Conservation (phyloP, 352 stramenopile species). For the Phytophthora aleatoria region DNA sequence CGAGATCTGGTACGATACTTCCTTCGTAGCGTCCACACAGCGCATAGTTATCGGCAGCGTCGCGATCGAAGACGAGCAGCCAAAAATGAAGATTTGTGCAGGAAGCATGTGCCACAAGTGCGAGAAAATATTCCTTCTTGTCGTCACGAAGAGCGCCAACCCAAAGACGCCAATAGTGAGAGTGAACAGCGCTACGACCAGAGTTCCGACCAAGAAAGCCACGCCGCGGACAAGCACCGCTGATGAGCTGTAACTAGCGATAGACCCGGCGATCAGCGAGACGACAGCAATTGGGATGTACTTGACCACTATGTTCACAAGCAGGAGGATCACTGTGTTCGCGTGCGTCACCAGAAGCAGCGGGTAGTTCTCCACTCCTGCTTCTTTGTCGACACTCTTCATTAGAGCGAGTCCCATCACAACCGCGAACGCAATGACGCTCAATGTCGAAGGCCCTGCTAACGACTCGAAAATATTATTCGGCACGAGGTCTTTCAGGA, state of each 20-base stretch:
- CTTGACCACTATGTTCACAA: slow-evolving; percentile 72
- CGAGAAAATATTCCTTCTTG: slow-evolving; percentile 64
- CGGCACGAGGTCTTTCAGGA: slow-evolving; percentile 66
- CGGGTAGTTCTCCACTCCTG: slow-evolving; percentile 63
- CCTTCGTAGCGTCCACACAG: slow-evolving; percentile 66
- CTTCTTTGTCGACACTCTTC: slow-evolving; percentile 58
- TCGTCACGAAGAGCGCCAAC: slow-evolving; percentile 56
- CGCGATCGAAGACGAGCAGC: slow-evolving; percentile 80
- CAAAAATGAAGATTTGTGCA: slow-evolving; percentile 78
- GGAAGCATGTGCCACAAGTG: slow-evolving; percentile 74
- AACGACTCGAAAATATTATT: slow-evolving; percentile 78
- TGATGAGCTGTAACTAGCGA: slow-evolving; percentile 59
- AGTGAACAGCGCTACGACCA: slow-evolving; percentile 50
- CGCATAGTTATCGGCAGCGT: slow-evolving; percentile 81
- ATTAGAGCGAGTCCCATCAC: slow-evolving; percentile 67
- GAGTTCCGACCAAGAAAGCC: slow-evolving; percentile 50
- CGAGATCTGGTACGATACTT: slow-evolving; percentile 64
- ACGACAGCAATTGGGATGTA: slow-evolving; percentile 76
- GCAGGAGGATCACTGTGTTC: slow-evolving; percentile 70
- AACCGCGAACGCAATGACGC: slow-evolving; percentile 78
- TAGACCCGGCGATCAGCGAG: slow-evolving; percentile 73
- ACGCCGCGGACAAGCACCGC: slow-evolving; percentile 52
- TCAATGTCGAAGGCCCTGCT: slow-evolving; percentile 55
- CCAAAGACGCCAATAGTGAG: slow-evolving; percentile 63
- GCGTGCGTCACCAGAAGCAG: slow-evolving; percentile 69